Base-by-base conservation (phyloP, 83 land plant genomes). In the Isoetes engelmannii region DNA sequence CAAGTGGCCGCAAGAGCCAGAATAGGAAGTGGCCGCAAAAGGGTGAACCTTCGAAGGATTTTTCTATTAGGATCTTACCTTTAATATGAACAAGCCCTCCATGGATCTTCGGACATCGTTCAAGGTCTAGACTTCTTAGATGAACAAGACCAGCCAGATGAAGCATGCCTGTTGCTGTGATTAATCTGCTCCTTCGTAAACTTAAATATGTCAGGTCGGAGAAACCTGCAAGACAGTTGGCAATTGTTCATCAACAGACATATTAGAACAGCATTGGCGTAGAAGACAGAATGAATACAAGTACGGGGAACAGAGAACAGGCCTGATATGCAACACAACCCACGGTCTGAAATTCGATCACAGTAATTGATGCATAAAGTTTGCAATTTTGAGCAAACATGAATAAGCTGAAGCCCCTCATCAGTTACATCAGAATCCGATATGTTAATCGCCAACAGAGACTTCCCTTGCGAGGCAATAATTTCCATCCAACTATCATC, bases 401-500 rank as follows among this genome's bases (percentile, higher is more conserved):
- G 83, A 20, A 95, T 74, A 9, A 44, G 55, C 21, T 43, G 57
- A 41, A 95, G 72, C 20, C 97, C 99, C 57, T 74, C 69, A 77
- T 95, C 91, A 18, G 94, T 74, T 0, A 95, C 85, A 51, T 80
- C 73, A 19, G 99, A 91, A 70, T 81, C 79, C 57, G 94, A 84
- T 45, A 91, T 77, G 81, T 95, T 87, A 47, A 88, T 77, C 12
- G 87, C 89, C 47, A 95, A 77, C 48, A 95, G 72, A 37, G 94
- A 95, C 55, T 68, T 56, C 44, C 90, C 89, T 67, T 95, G 99
- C 0, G 93, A 78, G 13, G 91, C 85, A 51, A 95, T 79, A 19
- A 85, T 83, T 79, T 79, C 86, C 88, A 95, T 74, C 99, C 99
- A 95, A 57, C 72, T 71, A 72, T 95, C 97, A 47, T 84, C 76